Evolutionary conservation across 1,139 yeast genomes (phyloP), one percentile per base, ranked within the genome.

Genomic region (Zygotorulaspora mrakii): DNA sequence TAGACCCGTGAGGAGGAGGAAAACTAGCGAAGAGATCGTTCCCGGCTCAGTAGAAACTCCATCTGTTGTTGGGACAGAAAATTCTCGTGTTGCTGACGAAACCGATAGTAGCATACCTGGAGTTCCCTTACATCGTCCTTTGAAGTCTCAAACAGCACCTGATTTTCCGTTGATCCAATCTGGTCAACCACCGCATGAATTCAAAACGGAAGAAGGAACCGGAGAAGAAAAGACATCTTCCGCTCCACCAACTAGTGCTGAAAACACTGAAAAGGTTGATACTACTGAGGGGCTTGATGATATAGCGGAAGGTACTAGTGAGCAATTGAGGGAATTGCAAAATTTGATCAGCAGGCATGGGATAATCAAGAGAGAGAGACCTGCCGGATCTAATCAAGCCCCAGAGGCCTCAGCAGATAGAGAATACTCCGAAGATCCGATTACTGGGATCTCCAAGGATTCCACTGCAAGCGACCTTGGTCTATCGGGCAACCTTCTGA

Each of bases 271-370:
- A n/a, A n/a, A n/a, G n/a, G n/a, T n/a, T n/a, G n/a, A n/a, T n/a
- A n/a, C n/a, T n/a, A 48, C 53, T 5, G 53, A 53, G 9, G 40
- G 33, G 21, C 36, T 55, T 4, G 44, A 53, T 29, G 42, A 35
- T 10, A 33, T 49, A 12, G 45, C 52, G 12, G 37, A 44, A 10
- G 40, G 43, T 32, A 49, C 57, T 1, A 44, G 42, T 32, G 42
- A 48, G n/a, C 52, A 52, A 34, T 37, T 53, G 23, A 39, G 45
- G 22, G 55, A 54, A 31, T 50, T 53, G 46, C 49, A 52, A 27
- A 23, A 37, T 9, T 23, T 52, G 33, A 37, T 49, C 6, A 26
- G 33, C n/a, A 43, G 37, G 28, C 49, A 35, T 13, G 31, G 32
- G 2, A 24, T 27, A 23, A n/a, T 35, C 16, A 23, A 26, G 17